Conservation (phyloP, 768 basidiomycete species). For the Inosperma sp. region DNA sequence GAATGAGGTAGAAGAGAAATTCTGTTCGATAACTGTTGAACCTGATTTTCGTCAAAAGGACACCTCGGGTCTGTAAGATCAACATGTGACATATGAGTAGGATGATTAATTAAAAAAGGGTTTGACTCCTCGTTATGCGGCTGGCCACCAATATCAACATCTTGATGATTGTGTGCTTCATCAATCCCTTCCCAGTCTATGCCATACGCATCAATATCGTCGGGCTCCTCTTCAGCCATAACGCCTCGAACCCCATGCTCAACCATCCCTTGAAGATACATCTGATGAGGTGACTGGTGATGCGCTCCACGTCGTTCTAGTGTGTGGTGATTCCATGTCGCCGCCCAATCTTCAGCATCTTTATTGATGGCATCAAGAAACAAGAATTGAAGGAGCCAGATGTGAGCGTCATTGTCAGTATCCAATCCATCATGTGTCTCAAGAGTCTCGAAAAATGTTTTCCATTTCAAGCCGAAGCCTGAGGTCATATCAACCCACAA, state of each 20-base stretch:
- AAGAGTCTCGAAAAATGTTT: constrained; percentile 32
- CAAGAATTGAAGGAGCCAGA: constrained; percentile 38
- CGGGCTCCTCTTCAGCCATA: background rate
- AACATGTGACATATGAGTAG: background rate
- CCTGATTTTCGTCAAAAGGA: no score
- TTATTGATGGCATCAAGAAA: constrained; percentile 31
- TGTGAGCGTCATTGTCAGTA: constrained; percentile 23
- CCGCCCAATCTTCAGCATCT: constrained; percentile 29
- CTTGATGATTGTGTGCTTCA: background rate
- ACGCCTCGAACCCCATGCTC: constrained; percentile 27
- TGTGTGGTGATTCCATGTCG: constrained; percentile 34
- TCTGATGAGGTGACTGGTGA: constrained; percentile 22
- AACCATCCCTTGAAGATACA: constrained; percentile 31
- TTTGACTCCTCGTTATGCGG: background rate
- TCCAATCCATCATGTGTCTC: constrained; percentile 28
- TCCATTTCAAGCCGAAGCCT: constrained; percentile 36
- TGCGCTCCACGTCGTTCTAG: constrained; percentile 18
- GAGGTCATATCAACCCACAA: constrained; percentile 36
- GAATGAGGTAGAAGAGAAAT: no score
- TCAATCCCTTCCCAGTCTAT: constrained; percentile 20
- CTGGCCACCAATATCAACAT: no score
- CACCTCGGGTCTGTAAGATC: no score
- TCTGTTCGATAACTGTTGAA: no score
- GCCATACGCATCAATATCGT: constrained; percentile 20
- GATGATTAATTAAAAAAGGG: background rate